These are phyloP conservation scores for Yarrowia bubula DNA, from an alignment of 805 yeast genomes.

Conservation along the genomic window DNA sequence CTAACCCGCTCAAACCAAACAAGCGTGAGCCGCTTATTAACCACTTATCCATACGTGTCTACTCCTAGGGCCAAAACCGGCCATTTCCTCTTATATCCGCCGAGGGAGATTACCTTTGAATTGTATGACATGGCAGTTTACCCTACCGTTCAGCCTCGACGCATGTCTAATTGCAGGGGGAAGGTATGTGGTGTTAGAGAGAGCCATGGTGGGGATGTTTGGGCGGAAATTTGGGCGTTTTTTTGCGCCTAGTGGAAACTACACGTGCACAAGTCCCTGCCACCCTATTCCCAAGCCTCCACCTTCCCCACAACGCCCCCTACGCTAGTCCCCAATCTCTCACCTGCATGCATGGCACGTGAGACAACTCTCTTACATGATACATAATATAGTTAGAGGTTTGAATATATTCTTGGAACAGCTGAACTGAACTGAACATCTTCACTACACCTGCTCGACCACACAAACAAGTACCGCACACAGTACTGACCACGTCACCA, in stretches of 20 bases:
- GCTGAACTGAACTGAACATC: no score
- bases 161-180: not conserved
- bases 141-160: not conserved
- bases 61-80: no score
- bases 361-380: not conserved
- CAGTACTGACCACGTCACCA: no score
- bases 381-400: constrained; percentile 8
- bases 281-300: not conserved
- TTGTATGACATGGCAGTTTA: not conserved
- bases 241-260: not conserved
- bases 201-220: not conserved
- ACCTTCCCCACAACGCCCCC: not conserved
- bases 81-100: no score
- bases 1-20: not conserved
- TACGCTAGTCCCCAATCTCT: not conserved
- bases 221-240: no score
- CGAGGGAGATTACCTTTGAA: not conserved
- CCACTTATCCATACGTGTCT: no score
- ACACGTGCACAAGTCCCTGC: not conserved
- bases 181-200: not conserved
- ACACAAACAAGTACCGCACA: no score
- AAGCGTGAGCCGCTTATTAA: no score
- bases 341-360: constrained; percentile 7
- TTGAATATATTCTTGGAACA: not conserved
- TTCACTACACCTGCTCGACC: no score